A percentile compares a stretch with the other conserved stretches of the same genome.
Evolutionary conservation across 176 grass and related monocot genomes (phyloP).

Genomic region (Poa annua): DNA sequence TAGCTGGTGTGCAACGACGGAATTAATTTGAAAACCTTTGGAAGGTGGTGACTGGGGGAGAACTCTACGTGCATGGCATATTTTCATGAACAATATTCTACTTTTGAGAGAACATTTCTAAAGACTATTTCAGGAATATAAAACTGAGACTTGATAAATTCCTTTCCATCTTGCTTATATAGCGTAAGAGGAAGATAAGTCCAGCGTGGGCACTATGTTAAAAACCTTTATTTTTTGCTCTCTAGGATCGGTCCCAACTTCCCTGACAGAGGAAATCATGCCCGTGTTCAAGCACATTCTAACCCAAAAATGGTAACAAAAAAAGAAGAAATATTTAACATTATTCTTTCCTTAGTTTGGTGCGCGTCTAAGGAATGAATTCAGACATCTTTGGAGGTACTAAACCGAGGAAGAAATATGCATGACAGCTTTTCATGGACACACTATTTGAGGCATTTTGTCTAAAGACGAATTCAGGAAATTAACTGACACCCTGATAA

Average conservation of each 20-base stretch:
- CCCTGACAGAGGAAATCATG: neutral
- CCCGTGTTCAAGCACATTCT: neutral
- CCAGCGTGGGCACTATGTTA: neutral
- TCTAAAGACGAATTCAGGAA: neutral
- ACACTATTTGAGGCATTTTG: neutral
- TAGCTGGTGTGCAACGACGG: neutral
- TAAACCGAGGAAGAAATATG: neutral
- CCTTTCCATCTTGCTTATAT: neutral
- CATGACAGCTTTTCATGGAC: neutral
- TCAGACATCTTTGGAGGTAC: neutral
- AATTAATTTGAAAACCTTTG: slow-evolving; percentile 18
- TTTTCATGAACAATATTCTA: neutral
- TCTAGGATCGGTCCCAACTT: neutral
- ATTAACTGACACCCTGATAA: neutral
- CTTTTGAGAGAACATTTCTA: neutral
- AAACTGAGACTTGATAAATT: neutral
- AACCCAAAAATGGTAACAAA: neutral
- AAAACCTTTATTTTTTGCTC: neutral
- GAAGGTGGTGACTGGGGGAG: slow-evolving; percentile 5
- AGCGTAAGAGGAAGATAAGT: neutral
- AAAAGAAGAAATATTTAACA: neutral
- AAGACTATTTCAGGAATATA: slow-evolving; percentile 6
- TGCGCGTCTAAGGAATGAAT: neutral
- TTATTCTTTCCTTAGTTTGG: neutral
- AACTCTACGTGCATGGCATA: slow-evolving; percentile 1